A percentile compares a stretch with the other conserved stretches of the same genome.
These are phyloP conservation scores for Phytophthora meadii DNA, from an alignment of 352 stramenopile species.

Conservation along the genomic window DNA sequence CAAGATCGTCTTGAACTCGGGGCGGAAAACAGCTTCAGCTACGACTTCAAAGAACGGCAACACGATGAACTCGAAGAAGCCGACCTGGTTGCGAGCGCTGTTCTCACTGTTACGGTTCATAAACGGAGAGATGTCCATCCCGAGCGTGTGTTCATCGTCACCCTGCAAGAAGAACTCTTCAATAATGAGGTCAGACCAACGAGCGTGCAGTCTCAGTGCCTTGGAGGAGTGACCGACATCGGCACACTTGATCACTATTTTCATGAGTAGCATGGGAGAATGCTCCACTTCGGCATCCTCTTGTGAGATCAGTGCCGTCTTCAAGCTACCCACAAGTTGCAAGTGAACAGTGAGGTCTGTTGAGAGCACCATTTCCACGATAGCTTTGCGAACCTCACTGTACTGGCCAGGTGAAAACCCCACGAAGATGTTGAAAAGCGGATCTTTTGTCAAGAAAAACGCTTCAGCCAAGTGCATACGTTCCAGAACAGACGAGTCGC, in stretches of 20 bases:
- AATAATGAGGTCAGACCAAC: conserved; percentile 93
- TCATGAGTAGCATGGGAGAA: conserved; percentile 86
- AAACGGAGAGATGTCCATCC: conserved; percentile 91
- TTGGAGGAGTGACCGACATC: conserved; percentile 95
- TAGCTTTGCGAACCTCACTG: conserved; percentile 79
- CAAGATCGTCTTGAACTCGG: conserved; percentile 83
- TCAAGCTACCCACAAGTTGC: conserved; percentile 79
- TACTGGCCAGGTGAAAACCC: conserved; percentile 60
- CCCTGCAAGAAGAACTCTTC: conserved; percentile 96
- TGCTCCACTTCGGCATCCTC: conserved; percentile 76
- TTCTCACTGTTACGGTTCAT: conserved; percentile 93
- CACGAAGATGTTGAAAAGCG: conserved; percentile 80
- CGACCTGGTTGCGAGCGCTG: conserved; percentile 84
- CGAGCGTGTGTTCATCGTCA: conserved; percentile 91
- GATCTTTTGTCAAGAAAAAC: conserved; percentile 76
- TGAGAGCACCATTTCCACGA: conserved; percentile 88
- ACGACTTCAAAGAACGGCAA: conserved; percentile 85
- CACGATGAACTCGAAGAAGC: conserved; percentile 90
- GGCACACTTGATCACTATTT: conserved; percentile 90
- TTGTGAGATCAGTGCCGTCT: conserved; percentile 83
- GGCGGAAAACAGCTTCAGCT: conserved; percentile 74
- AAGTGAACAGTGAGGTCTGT: conserved; percentile 86
- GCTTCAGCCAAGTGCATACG: conserved; percentile 88
- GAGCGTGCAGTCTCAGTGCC: conserved; percentile 75
- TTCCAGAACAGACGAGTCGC: conserved; percentile 83